Evolutionary conservation across 139 green algal species (phyloP), one percentile per base, ranked within the genome.

Genomic region (Picochlorum sp.): DNA sequence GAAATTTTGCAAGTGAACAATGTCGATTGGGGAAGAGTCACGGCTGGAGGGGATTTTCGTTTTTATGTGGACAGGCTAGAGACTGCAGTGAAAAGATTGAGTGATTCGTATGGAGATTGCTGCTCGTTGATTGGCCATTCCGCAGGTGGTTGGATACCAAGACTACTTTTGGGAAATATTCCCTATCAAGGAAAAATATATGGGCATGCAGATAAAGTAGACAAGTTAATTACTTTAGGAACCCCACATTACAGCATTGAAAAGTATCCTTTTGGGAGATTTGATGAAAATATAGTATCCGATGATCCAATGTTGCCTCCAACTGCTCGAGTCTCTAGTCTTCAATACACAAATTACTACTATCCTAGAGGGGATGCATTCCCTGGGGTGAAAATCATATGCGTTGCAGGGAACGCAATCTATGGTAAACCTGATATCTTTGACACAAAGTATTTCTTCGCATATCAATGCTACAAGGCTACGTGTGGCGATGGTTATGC

Each of bases 61-160:
- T 68, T 33, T 25, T 73, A 73, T 18, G n/a, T 68, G 7, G 20
- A 26, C 18, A 32, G 57, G 2, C 5, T 69, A 33, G 66, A 68
- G 14, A 24, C 47, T 1, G 16, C 31, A 26, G 29, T 69, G 29
- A 39, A 12, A 9, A 14, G 16, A 14, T 13, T 68, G 51, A 22
- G 58, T 28, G 50, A 45, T 14, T 43, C 29, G 40, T 37, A 69
- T 35, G 66, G 59, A 5, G 39, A n/a, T 18, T 16, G 22, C 39
- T 10, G 8, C 2, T 32, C 41, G 0, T 59, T 73, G 4, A 61
- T 81, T 12, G 74, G 65, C 24, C 74, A 81, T 59, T 70, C 55
- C 16, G 74, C 74, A 3, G 74, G 74, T 16, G 74, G 74, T 20
- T 81, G 70, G 70, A 33, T 81, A 1, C 41, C 53, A 1, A 55